Evolutionary conservation across 495 filamentous ascomycete genomes (phyloP).

Genomic region (Penicillium steckii): DNA sequence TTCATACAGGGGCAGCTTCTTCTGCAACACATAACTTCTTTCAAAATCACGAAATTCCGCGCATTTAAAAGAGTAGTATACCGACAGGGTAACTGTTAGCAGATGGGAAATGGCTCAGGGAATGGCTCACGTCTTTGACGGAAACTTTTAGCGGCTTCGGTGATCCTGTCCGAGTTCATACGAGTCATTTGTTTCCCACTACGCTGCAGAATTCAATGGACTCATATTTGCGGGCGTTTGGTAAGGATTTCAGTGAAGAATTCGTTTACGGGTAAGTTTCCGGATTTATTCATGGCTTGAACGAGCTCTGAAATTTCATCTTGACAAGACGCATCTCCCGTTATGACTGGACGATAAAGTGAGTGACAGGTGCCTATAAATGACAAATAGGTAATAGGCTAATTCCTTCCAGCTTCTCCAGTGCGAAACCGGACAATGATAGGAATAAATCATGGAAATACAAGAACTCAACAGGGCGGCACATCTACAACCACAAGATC

Average conservation of each 20-base stretch:
- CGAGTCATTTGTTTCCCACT: not conserved
- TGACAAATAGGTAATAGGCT: no score
- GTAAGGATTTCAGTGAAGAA: no score
- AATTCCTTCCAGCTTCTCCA: no score
- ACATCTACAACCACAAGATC: not conserved
- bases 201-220: not conserved
- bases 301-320: no score
- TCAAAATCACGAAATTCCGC: not conserved
- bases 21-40: not conserved
- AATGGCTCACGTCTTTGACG: not conserved
- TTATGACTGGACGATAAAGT: no score
- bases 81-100: no score
- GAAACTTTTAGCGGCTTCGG: not conserved
- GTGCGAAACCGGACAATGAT: not conserved
- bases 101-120: no score
- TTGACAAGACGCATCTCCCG: no score
- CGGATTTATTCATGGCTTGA: no score
- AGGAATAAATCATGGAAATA: not conserved
- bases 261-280: no score
- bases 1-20: not conserved
- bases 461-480: not conserved
- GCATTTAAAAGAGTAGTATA: no score
- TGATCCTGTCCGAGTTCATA: not conserved
- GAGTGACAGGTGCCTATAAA: no score
- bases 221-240: not conserved